These are phyloP conservation scores for Hyaloscypha variabilis DNA, from an alignment of 495 filamentous ascomycete genomes.

Conservation along the genomic window DNA sequence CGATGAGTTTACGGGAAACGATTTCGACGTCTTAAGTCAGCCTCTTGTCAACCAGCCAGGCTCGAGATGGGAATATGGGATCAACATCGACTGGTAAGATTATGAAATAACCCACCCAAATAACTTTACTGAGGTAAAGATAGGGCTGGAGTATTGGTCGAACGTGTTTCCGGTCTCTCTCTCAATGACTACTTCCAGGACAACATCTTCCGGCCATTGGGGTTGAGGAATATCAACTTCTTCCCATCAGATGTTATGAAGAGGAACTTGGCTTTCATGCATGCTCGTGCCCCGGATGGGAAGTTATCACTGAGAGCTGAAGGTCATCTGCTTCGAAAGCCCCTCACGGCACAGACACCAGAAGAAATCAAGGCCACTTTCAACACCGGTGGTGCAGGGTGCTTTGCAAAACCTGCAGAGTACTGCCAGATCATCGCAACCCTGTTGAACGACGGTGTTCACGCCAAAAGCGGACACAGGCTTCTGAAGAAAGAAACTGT, in stretches of 20 bases:
- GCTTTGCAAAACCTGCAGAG: slow-evolving; percentile 55
- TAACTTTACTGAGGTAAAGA: slow-evolving; percentile 49
- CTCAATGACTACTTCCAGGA: slow-evolving; percentile 59
- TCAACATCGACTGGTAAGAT: slow-evolving; percentile 33
- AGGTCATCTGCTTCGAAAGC: slow-evolving; percentile 49
- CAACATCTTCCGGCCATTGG: slow-evolving; percentile 60
- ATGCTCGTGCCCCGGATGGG: slow-evolving; percentile 44
- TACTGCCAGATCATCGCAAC: slow-evolving; percentile 51
- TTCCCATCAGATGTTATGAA: slow-evolving; percentile 55
- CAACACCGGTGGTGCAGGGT: slow-evolving; percentile 59
- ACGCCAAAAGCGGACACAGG: slow-evolving; percentile 45
- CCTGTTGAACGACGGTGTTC: slow-evolving; percentile 53
- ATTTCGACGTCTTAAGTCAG: slow-evolving; percentile 39
- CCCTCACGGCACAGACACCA: slow-evolving; percentile 41
- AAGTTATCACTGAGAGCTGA: slow-evolving; percentile 34
- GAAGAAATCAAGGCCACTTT: slow-evolving; percentile 41
- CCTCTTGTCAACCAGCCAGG: slow-evolving; percentile 64
- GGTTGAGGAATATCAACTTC: slow-evolving; percentile 54
- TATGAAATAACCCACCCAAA: neutral
- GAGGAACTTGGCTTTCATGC: slow-evolving; percentile 50
- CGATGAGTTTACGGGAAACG: slow-evolving; percentile 56
- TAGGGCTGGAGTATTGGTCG: slow-evolving; percentile 60
- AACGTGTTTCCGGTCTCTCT: slow-evolving; percentile 50
- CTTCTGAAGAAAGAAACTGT: slow-evolving; percentile 55
- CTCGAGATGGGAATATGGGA: slow-evolving; percentile 58